Evolutionary conservation across 2,329 filamentous ascomycete genomes (phyloP), one percentile per base, ranked within the genome.

Genomic region (Colletotrichum lentis): DNA sequence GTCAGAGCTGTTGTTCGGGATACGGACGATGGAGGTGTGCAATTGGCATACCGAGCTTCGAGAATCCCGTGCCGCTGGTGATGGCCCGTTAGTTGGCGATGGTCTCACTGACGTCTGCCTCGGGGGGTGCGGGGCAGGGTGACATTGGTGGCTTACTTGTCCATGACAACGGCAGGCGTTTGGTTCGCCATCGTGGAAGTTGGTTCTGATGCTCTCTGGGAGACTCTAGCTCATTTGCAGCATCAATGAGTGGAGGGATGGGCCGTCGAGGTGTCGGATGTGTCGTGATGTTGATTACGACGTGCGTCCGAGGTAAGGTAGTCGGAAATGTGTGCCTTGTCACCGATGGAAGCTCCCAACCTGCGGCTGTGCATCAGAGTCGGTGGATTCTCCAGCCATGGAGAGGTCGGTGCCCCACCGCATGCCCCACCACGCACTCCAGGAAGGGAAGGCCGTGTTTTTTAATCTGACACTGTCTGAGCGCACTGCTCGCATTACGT

Each of bases 161-260:
- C 96, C 95, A 99, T 99, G 93, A 99, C 96, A 97, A 99, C 96
- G 92, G 96, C 96, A 77, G 96, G 96, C 80, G 96, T 98, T 89
- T 98, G 95, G 84, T 92, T 91, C 79, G 96, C 95, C 96, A 99
- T 99, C 31, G 47, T 59, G 54, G 24, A 55, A 62, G 54, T 55
- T n/a, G 53, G 43, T 59, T 43, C 20, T 47, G 56, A 57, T 60
- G 55, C 57, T n/a, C 68, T 70, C 56, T 50, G 47, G 14, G 27
- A 37, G 41, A 65, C 44, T 69, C 65, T 66, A 65, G 65, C 37
- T 64, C 31, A 46, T 47, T 35, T 61, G 54, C 44, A 52, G 64
- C 64, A 69, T 63, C 64, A 69, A 62, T 12, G 49, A 37, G 59
- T 58, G 52, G 57, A 54, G 44, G 54, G 49, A 63, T 47, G 52